Conservation (phyloP, 2,329 filamentous ascomycete genomes). For the Didymella glomerata region DNA sequence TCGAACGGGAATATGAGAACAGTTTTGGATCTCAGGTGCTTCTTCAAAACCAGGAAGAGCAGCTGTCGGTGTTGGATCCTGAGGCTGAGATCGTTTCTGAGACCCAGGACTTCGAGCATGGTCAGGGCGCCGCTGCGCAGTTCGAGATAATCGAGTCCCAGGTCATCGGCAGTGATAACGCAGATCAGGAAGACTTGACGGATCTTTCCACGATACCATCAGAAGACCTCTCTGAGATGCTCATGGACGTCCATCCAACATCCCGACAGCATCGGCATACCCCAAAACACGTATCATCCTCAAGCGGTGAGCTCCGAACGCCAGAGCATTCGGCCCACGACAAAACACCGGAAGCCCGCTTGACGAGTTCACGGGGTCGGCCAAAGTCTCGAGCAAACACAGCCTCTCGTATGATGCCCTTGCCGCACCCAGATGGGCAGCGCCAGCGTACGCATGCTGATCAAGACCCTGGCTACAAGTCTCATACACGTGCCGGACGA, state of each 20-base stretch:
- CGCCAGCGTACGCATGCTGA: conserved; percentile 2
- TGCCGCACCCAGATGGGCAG: conserved; percentile 4
- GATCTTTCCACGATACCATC: conserved; percentile 25
- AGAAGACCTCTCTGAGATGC: conserved; percentile 23
- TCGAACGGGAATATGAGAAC: conserved; percentile 20
- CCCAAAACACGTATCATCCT: neutral
- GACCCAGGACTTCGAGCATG: conserved; percentile 22
- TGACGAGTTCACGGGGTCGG: conserved; percentile 27
- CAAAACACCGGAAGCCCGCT: conserved; percentile 11
- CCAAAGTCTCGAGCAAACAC: conserved; percentile 46
- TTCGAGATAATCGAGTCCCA: neutral
- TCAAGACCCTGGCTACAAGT: neutral
- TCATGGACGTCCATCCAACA: neutral
- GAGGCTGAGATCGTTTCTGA: conserved; percentile 20
- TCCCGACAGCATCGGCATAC: neutral
- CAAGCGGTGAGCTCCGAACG: neutral
- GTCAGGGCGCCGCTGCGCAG: neutral
- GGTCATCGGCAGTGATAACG: neutral
- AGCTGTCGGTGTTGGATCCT: conserved; percentile 14
- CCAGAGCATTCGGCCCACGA: neutral
- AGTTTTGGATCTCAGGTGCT: conserved; percentile 5
- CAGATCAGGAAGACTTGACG: conserved; percentile 3
- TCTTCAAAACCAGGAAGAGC: conserved; percentile 10
- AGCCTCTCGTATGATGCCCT: conserved; percentile 40
- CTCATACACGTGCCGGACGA: neutral